Percentiles rank a stretch among this genome's conserved stretches.
Conservation (phyloP, 2,329 filamentous ascomycete species). For the Aureobasidium mangrovei region DNA sequence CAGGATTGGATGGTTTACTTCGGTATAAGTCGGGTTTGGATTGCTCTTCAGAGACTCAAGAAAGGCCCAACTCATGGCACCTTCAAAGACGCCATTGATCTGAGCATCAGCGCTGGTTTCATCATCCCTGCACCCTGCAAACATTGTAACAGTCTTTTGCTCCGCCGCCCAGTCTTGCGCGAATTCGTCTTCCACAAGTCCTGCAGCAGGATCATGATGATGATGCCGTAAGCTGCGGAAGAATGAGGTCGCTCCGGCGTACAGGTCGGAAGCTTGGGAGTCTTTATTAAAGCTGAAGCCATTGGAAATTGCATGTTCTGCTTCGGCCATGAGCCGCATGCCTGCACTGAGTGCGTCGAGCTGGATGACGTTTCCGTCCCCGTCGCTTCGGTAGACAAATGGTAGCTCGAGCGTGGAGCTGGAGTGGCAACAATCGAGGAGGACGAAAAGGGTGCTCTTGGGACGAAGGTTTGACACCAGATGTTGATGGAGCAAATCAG, state of each 20-base stretch:
- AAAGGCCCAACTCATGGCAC: slow-evolving; percentile 43
- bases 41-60: slow-evolving; percentile 35
- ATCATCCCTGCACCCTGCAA: slow-evolving; percentile 42
- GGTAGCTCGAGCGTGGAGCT: slow-evolving; percentile 52
- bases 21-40: slow-evolving; percentile 31
- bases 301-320: slow-evolving; percentile 41
- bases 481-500: slow-evolving; percentile 42
- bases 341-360: slow-evolving; percentile 49
- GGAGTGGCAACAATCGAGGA: slow-evolving; percentile 56
- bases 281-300: slow-evolving; percentile 40
- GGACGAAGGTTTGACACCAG: slow-evolving; percentile 45
- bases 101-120: slow-evolving; percentile 42
- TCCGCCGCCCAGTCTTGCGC: slow-evolving; percentile 33
- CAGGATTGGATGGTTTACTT: slow-evolving; percentile 26
- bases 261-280: slow-evolving; percentile 41
- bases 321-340: slow-evolving; percentile 41
- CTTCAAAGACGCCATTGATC: slow-evolving; percentile 33
- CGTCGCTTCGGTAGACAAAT: slow-evolving; percentile 49
- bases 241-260: slow-evolving; percentile 46
- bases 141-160: slow-evolving; percentile 43
- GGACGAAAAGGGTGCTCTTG: slow-evolving; percentile 44
- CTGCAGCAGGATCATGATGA: slow-evolving; percentile 16
- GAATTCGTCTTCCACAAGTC: slow-evolving; percentile 35
- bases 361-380: slow-evolving; percentile 47
- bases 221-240: slow-evolving; percentile 43